Conservation (phyloP, 108 stramenopile species). For the Nitzschia putrida region DNA sequence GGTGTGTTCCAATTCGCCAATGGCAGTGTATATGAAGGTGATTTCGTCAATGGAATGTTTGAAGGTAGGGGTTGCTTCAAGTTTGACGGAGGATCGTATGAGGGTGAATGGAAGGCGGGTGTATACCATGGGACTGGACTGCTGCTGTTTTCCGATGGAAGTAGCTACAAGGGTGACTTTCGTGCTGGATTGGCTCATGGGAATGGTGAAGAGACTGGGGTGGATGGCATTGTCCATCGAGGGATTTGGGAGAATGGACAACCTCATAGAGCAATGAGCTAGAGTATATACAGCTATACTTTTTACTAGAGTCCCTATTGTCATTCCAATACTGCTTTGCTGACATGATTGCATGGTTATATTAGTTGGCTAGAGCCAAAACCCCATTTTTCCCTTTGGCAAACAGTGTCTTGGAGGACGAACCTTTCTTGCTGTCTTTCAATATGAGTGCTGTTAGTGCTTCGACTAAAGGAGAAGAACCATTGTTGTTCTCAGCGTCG, state of each 20-base stretch:
- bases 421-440: too few relatives aligned
- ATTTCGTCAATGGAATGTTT: slow-evolving; percentile 45
- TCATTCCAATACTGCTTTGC: too few relatives aligned
- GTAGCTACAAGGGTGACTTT: slow-evolving; percentile 43
- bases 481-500: too few relatives aligned
- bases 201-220: slow-evolving; percentile 29
- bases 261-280: slow-evolving; percentile 11
- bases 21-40: slow-evolving; percentile 55
- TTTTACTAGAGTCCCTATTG: neutral
- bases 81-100: slow-evolving; percentile 45
- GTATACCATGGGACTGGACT: slow-evolving; percentile 40
- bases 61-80: slow-evolving; percentile 36
- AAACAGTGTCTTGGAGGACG: too few relatives aligned
- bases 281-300: neutral
- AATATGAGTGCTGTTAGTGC: too few relatives aligned
- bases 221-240: slow-evolving; percentile 25
- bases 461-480: too few relatives aligned
- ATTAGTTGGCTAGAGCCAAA: too few relatives aligned
- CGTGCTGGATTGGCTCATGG: slow-evolving; percentile 43
- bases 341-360: too few relatives aligned
- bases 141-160: slow-evolving; percentile 34
- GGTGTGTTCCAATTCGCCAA: slow-evolving; percentile 50
- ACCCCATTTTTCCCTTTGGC: too few relatives aligned
- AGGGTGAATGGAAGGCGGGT: slow-evolving; percentile 46
- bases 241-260: slow-evolving; percentile 43